These are phyloP conservation scores for Barnettozyma vustinii DNA, from an alignment of 805 yeast species.

Conservation along the genomic window DNA sequence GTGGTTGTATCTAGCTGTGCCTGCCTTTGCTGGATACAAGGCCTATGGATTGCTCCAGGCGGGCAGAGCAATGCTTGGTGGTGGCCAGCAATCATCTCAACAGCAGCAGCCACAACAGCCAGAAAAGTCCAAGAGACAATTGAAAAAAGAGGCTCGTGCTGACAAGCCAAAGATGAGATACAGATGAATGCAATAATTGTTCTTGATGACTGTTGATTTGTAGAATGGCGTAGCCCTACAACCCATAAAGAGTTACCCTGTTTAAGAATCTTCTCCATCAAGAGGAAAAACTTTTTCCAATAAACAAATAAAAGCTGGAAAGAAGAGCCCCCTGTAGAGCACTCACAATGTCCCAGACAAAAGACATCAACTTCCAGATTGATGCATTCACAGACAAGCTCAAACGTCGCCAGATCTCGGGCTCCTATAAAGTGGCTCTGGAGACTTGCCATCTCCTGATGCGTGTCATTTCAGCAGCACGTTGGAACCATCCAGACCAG, in stretches of 20 bases:
- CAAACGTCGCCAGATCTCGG: constrained; percentile 79
- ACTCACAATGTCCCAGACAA: constrained; percentile 10
- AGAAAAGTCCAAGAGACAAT: constrained; percentile 35
- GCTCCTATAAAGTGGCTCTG: constrained; percentile 77
- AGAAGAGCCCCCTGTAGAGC: not conserved
- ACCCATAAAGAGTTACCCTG: not conserved
- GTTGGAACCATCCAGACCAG: constrained; percentile 79
- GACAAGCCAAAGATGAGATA: constrained; percentile 33
- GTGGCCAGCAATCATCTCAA: constrained; percentile 6
- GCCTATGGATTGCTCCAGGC: constrained; percentile 30
- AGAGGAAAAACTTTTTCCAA: not conserved
- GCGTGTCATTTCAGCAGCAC: constrained; percentile 81
- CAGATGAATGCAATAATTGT: constrained; percentile 18
- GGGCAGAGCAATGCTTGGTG: constrained; percentile 24
- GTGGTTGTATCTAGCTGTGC: constrained; percentile 40
- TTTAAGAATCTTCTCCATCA: too few relatives aligned
- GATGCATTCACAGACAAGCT: constrained; percentile 48
- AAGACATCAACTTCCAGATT: constrained; percentile 35
- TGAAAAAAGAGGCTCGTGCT: constrained; percentile 35
- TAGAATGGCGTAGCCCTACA: not conserved
- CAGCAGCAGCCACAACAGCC: constrained; percentile 7
- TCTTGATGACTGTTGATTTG: not conserved
- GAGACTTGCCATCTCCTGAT: constrained; percentile 83
- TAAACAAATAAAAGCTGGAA: not conserved
- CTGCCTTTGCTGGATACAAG: constrained; percentile 42